These are phyloP conservation scores for Torulaspora franciscae DNA, from an alignment of 805 yeast genomes.

Conservation along the genomic window DNA sequence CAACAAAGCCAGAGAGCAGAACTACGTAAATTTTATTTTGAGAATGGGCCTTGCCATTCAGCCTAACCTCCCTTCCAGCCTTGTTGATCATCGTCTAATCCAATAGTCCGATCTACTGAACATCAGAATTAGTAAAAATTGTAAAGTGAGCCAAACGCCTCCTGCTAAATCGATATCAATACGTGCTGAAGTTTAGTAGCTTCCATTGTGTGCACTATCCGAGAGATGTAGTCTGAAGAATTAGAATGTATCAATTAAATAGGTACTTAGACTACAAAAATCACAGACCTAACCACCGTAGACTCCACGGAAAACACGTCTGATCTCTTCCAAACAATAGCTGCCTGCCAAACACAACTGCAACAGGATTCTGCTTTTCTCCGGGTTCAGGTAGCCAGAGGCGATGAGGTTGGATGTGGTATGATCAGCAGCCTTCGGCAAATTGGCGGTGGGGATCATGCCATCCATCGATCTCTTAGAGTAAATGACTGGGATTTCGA, in stretches of 20 bases:
- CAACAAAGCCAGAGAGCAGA: too few relatives aligned
- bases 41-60: too few relatives aligned
- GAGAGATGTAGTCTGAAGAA: background rate
- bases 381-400: conserved; percentile 63
- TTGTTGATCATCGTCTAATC: too few relatives aligned
- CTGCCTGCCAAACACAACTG: conserved; percentile 50
- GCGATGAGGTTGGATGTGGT: conserved; percentile 45
- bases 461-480: conserved; percentile 69
- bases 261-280: background rate
- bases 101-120: too few relatives aligned
- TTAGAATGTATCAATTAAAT: background rate
- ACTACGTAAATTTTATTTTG: too few relatives aligned
- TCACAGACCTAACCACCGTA: conserved; percentile 42
- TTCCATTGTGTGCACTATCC: too few relatives aligned
- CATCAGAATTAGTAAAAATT: too few relatives aligned
- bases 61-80: too few relatives aligned
- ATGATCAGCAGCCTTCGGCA: conserved; percentile 38
- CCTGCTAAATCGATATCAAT: background rate
- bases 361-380: conserved; percentile 53
- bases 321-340: conserved; percentile 40
- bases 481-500: conserved; percentile 51
- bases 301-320: conserved; percentile 45
- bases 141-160: too few relatives aligned
- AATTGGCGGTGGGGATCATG: conserved; percentile 53
- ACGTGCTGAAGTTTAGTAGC: background rate